Base-by-base conservation (phyloP, 352 stramenopile genomes). In the Pythium guiyangense region DNA sequence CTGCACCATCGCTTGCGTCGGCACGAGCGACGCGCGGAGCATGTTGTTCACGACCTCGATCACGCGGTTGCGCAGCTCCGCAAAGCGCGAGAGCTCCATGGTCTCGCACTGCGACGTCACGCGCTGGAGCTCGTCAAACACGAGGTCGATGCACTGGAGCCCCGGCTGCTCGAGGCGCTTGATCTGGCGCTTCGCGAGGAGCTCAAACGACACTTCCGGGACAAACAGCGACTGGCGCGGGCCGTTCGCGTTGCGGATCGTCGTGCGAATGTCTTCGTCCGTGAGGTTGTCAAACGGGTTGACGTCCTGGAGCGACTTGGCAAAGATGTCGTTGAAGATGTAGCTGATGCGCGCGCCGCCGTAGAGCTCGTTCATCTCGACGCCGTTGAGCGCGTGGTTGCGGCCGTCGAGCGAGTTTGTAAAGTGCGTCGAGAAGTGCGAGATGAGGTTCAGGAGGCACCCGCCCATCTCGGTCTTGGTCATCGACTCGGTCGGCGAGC, bases 231-330 rank as follows among this genome's bases (percentile, higher is more conserved):
- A 96, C 46, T 97, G 95, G 15, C 96, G 84, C 29, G 96, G 97
- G 27, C 97, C 97, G 62, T 98, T 99, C 52, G 96, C 96, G 67
- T 99, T 99, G 51, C 92, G 89, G 67, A 99, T 99, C 4, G 96
- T 98, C 17, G 96, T 99, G 48, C 97, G 93, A 59, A 99, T 99
- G 70, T 99, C 97, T 29, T 98, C 94, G 69, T 99, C 97, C 22
- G 81, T 93, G n/a, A 99, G 73, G 18, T 93, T 93, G 62, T 99
- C 96, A 60, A 99, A 99, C 0, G 96, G 91, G 60, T 98, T 96
- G 42, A 99, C 92, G 46, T 92, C 80, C 48, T 92, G 83, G 18
- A 97, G 59, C 31, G 79, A 84, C 66, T 93, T 94, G 26, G 85
- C 82, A 64, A 97, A 97, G 48, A 99, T 97, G 51, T 99, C 95